Evolutionary conservation across 2,329 filamentous ascomycete genomes (phyloP), one percentile per base, ranked within the genome.

Genomic region (Phialocephala subalpina): DNA sequence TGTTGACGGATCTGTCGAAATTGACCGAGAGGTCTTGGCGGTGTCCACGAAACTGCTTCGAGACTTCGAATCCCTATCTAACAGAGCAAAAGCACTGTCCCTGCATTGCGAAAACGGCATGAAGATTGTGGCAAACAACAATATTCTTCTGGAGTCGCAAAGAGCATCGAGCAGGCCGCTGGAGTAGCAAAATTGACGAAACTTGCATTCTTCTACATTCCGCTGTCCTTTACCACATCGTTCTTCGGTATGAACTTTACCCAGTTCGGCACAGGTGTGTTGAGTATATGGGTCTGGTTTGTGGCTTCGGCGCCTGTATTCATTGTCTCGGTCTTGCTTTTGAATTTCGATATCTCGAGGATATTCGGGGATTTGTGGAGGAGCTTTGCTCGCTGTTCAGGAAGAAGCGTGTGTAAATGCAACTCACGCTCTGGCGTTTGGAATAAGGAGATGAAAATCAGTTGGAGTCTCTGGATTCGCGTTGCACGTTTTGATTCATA

Each of bases 201-300:
- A 33, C 66, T 77, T 20, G 74, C 75, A 11, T 70, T 73, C 40
- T 60, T 76, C 62, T 76, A 69, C 61, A 71, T 76, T 40, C 74
- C 73, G 36, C 60, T 75, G 20, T 73, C 67, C 38, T 75, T 75
- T 47, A 69, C 61, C 6, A 60, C 65, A 5, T 66, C 63, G n/a
- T 42, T 73, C 69, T 74, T 70, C 60, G 66, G 68, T 20, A 68
- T 70, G 68, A 68, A 68, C 53, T 52, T 67, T 36, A 53, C 33
- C 16, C 45, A 66, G 25, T 58, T 70, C 40, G 35, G 25, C 52
- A 27, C 47, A 16, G 47, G 47, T 4, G 6, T 6, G 1, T n/a
- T 58, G 18, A 55, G 35, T 16, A 58, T 65, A 27, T 65, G 59
- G 58, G 8, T 60, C 4, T 65, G 63, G 63, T 38, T 62, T 58